phyloP scores from a whole-genome alignment of 352 stramenopile genomes.

The Globisporangium cederbergense region DNA sequence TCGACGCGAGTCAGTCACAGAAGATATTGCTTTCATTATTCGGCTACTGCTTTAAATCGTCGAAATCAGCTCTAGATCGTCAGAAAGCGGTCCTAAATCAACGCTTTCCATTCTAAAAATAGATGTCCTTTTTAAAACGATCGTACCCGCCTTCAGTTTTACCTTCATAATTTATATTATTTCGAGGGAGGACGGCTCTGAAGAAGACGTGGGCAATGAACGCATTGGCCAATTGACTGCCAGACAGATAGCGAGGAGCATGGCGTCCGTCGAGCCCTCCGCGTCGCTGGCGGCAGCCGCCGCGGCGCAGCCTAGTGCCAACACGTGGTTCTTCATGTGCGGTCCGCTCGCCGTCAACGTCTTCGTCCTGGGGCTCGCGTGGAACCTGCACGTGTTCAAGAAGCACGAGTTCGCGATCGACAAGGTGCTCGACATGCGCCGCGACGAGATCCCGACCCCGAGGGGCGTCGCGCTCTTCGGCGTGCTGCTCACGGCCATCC shows the following conservation, averaged over 20 bases:
- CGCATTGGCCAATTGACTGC: neutral
- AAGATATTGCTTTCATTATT: neutral
- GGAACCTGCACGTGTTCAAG: constrained; percentile 63
- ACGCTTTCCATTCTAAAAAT: neutral
- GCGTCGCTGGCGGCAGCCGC: neutral
- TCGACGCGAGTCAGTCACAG: neutral
- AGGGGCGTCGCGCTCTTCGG: constrained; percentile 40
- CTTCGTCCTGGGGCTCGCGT: constrained; percentile 61
- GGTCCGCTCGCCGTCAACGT: constrained; percentile 65
- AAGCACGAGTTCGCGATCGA: constrained; percentile 56
- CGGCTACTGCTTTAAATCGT: too few species aligned
- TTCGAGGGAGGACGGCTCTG: neutral
- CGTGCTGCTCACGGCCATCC: constrained; percentile 30
- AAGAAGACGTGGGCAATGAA: neutral
- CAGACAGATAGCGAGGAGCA: constrained; percentile 1
- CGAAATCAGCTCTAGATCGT: neutral
- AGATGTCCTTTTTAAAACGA: neutral
- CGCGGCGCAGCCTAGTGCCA: constrained; percentile 19
- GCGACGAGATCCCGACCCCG: constrained; percentile 53
- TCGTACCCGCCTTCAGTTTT: neutral
- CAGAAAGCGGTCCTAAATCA: neutral
- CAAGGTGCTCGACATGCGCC: constrained; percentile 62
- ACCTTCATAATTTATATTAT: neutral
- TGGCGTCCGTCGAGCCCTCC: constrained; percentile 13
- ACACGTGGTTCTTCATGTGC: constrained; percentile 82